Evolutionary conservation across 805 yeast species (phyloP).

Genomic region (Candida chilensis): DNA sequence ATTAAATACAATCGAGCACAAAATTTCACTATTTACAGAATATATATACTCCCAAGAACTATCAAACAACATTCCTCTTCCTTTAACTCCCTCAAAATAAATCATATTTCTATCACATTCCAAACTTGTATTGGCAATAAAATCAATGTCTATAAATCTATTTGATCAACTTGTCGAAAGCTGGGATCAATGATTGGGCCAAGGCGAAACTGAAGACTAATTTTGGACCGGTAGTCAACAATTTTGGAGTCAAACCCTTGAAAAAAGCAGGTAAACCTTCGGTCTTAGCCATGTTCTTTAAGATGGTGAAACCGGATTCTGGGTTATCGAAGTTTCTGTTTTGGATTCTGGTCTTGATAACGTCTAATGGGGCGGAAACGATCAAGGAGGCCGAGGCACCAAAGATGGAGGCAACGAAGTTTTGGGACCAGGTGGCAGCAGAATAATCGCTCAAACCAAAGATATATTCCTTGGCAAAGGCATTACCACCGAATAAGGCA

Average conservation of each 20-base stretch:
- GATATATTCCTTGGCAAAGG: slow-evolving; percentile 95
- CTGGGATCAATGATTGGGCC: slow-evolving; percentile 95
- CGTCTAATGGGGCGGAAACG: slow-evolving; percentile 96
- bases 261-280: slow-evolving; percentile 90
- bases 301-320: slow-evolving; percentile 85
- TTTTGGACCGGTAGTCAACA: slow-evolving; percentile 96
- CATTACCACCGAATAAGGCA: slow-evolving; percentile 96
- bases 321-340: slow-evolving; percentile 94
- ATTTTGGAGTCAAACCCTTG: slow-evolving; percentile 94
- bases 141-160: slow-evolving; percentile 6
- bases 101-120: neutral
- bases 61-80: neutral
- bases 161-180: slow-evolving; percentile 68
- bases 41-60: neutral
- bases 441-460: slow-evolving; percentile 82
- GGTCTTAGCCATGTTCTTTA: slow-evolving; percentile 85
- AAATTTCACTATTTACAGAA: neutral
- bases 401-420: slow-evolving; percentile 86
- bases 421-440: slow-evolving; percentile 89
- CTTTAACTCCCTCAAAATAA: neutral
- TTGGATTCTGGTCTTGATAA: slow-evolving; percentile 97
- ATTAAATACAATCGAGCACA: neutral
- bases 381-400: slow-evolving; percentile 97
- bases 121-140: neutral
- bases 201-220: slow-evolving; percentile 95